Percentiles rank a stretch among this genome's conserved stretches.
Conservation (phyloP, 1,284 basidiomycete genomes). For the Exsudoporus floridanus region DNA sequence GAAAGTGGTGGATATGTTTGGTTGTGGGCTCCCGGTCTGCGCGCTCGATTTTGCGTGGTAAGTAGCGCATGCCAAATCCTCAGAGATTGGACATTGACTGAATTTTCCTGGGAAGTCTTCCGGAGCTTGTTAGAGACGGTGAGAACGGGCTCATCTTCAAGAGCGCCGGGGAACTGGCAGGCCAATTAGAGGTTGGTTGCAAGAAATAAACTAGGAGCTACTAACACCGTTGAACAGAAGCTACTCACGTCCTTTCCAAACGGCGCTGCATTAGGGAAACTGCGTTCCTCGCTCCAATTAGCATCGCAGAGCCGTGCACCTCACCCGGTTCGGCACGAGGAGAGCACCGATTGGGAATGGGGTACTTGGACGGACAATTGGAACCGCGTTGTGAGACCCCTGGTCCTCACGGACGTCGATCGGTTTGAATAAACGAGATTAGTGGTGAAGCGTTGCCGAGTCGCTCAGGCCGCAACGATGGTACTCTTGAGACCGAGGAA, state of each 20-base stretch:
- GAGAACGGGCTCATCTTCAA: slow-evolving; percentile 83
- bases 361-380: slow-evolving; percentile 84
- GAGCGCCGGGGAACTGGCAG: slow-evolving; percentile 65
- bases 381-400: slow-evolving; percentile 63
- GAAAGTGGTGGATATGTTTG: slow-evolving; percentile 99
- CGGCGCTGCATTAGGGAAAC: slow-evolving; percentile 45
- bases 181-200: slow-evolving; percentile 64
- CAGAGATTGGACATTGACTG: neutral
- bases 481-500: too few relatives aligned
- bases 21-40: slow-evolving; percentile 90
- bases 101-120: slow-evolving; percentile 52
- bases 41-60: slow-evolving; percentile 87
- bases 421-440: slow-evolving; percentile 19
- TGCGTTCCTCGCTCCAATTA: slow-evolving; percentile 42
- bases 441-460: neutral
- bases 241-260: slow-evolving; percentile 64
- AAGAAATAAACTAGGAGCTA: neutral
- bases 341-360: slow-evolving; percentile 55
- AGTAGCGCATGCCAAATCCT: slow-evolving; percentile 21
- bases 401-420: slow-evolving; percentile 54
- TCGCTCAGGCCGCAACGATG: too few relatives aligned
- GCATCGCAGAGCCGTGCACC: slow-evolving; percentile 13
- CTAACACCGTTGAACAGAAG: slow-evolving; percentile 38
- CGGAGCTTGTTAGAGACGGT: slow-evolving; percentile 84
- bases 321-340: slow-evolving; percentile 11